Evolutionary conservation across 2,329 filamentous ascomycete genomes (phyloP).

Genomic region (Aspergillus intermedius): DNA sequence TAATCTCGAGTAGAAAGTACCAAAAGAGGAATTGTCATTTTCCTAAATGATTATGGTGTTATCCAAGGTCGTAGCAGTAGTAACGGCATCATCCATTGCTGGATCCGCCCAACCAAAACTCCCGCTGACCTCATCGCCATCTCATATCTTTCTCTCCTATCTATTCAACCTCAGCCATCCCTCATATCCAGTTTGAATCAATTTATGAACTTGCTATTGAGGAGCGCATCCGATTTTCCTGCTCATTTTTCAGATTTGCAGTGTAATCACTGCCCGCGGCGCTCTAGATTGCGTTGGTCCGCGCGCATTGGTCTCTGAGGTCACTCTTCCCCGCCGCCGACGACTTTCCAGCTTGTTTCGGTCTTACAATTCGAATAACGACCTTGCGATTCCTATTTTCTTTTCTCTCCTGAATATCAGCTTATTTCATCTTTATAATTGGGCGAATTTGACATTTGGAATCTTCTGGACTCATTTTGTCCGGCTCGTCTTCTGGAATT

Average conservation of each 20-base stretch:
- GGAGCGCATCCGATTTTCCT: background rate
- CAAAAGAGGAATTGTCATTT: too few species aligned
- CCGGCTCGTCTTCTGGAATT: too few species aligned
- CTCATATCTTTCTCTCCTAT: background rate
- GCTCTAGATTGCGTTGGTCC: background rate
- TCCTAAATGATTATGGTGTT: too few species aligned
- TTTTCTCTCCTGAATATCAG: background rate
- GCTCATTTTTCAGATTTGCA: background rate
- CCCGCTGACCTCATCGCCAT: background rate
- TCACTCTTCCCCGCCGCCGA: constrained; percentile 9
- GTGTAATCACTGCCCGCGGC: background rate
- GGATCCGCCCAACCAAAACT: constrained; percentile 6
- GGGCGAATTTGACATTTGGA: background rate
- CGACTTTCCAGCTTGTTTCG: background rate
- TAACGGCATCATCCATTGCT: constrained; percentile 9
- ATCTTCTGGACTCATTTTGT: background rate
- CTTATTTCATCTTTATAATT: background rate
- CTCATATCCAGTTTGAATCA: too few species aligned
- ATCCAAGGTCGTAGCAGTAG: background rate
- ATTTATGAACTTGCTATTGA: background rate
- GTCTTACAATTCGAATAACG: background rate
- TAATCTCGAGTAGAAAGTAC: too few species aligned
- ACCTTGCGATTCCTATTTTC: background rate
- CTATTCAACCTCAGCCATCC: too few species aligned
- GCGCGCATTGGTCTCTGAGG: constrained; percentile 14